A percentile compares a stretch with the other conserved stretches of the same genome.
Conservation (phyloP, 257 asterid species). For the Fraxinus cuspidata region DNA sequence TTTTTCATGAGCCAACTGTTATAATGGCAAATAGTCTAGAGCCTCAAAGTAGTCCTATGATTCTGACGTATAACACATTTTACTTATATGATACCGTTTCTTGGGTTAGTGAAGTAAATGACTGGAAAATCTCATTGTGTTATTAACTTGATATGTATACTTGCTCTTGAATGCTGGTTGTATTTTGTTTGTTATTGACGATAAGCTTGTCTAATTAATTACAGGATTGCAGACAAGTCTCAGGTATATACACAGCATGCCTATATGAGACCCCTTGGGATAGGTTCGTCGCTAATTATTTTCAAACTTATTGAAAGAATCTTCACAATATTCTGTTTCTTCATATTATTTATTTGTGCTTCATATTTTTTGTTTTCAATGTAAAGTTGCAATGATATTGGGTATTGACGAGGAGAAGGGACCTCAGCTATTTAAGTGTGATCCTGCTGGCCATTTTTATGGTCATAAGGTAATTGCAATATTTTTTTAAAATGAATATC, state of each 20-base stretch:
- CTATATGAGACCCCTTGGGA: constrained; percentile 99
- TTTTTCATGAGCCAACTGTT: neutral
- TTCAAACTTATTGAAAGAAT: neutral
- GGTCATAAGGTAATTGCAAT: constrained; percentile 82
- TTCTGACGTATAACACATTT: constrained; percentile 9
- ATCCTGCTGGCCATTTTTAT: constrained; percentile 99
- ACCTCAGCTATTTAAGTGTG: constrained; percentile 98
- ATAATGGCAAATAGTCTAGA: neutral
- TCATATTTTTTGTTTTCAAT: constrained; percentile 20
- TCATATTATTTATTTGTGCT: constrained; percentile 2
- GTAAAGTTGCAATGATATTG: constrained; percentile 88
- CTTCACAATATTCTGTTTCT: constrained; percentile 12
- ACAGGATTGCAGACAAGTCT: constrained; percentile 99
- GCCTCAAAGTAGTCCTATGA: constrained; percentile 8
- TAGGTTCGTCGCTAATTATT: constrained; percentile 60
- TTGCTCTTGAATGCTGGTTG: neutral
- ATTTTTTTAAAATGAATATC: constrained; percentile 13
- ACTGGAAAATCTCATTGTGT: neutral
- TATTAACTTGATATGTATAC: neutral
- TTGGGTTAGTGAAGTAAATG: neutral
- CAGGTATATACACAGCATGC: constrained; percentile 99
- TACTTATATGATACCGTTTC: neutral
- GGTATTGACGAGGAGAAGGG: constrained; percentile 96
- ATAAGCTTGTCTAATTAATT: constrained; percentile 23
- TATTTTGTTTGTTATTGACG: neutral